Evolutionary conservation across 345 rosid genomes (phyloP).

Genomic region (Melaleuca quinquenervia): DNA sequence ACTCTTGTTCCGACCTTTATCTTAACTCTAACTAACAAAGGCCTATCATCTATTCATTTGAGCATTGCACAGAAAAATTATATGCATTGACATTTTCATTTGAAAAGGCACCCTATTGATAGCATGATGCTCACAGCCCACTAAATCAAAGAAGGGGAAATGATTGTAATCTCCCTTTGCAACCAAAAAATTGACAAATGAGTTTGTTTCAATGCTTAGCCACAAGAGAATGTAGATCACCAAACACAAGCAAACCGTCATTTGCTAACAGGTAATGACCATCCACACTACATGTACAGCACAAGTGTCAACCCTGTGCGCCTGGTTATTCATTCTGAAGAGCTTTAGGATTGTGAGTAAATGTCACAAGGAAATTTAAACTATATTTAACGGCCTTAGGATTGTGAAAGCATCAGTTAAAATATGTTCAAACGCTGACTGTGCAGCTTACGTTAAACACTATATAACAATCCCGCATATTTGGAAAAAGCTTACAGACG

Average conservation of each 20-base stretch:
- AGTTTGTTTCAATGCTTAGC: neutral
- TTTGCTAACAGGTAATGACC: neutral
- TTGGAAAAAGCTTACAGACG: neutral
- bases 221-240: neutral
- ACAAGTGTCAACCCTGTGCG: neutral
- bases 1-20: neutral
- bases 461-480: neutral
- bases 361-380: neutral
- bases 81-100: neutral
- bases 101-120: neutral
- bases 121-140: neutral
- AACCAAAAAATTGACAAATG: neutral
- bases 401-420: neutral
- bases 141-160: neutral
- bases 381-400: neutral
- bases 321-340: too few relatives aligned
- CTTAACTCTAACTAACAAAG: neutral
- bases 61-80: neutral
- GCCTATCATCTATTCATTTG: neutral
- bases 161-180: neutral
- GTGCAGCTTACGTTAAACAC: neutral
- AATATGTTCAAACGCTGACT: neutral
- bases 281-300: neutral
- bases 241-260: neutral
- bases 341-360: too few relatives aligned